Percentiles rank a stretch among this genome's conserved stretches.
Evolutionary conservation across 2,329 filamentous ascomycete genomes (phyloP).

Genomic region (Hansfordia pulvinata): DNA sequence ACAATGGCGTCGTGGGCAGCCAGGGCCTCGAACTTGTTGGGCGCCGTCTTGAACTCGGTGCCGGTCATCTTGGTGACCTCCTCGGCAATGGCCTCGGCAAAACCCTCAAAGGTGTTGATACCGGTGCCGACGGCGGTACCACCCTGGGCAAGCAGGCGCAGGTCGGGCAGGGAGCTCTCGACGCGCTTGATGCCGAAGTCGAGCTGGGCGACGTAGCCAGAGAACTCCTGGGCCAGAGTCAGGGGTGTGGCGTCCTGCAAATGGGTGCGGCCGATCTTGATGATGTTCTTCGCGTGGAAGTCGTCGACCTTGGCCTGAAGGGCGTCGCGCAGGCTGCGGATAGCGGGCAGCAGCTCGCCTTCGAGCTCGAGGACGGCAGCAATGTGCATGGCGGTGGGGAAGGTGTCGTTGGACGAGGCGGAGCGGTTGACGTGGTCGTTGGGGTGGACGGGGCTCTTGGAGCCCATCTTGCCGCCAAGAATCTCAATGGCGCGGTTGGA

Average conservation of each 20-base stretch:
- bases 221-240: slow-evolving; percentile 94
- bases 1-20: slow-evolving; percentile 94
- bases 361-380: slow-evolving; percentile 91
- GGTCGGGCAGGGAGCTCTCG: slow-evolving; percentile 67
- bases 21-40: slow-evolving; percentile 97
- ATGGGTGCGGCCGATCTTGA: slow-evolving; percentile 98
- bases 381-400: slow-evolving; percentile 99
- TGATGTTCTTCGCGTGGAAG: slow-evolving; percentile 76
- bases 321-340: slow-evolving; percentile 69
- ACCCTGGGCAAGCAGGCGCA: slow-evolving; percentile 82
- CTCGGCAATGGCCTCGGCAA: slow-evolving; percentile 81
- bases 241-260: slow-evolving; percentile 94
- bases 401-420: slow-evolving; percentile 96
- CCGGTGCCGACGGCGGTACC: slow-evolving; percentile 95
- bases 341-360: slow-evolving; percentile 67
- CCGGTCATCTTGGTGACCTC: slow-evolving; percentile 90
- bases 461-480: slow-evolving; percentile 82
- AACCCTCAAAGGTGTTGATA: slow-evolving; percentile 94
- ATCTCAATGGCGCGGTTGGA: slow-evolving; percentile 99
- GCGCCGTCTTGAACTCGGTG: slow-evolving; percentile 85
- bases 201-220: slow-evolving; percentile 89
- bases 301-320: slow-evolving; percentile 80
- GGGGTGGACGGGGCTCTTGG: slow-evolving; percentile 97
- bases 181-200: slow-evolving; percentile 83
- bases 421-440: slow-evolving; percentile 99